Conservation (phyloP, 1,139 yeast species). For the Saccharomyces hybrid region DNA sequence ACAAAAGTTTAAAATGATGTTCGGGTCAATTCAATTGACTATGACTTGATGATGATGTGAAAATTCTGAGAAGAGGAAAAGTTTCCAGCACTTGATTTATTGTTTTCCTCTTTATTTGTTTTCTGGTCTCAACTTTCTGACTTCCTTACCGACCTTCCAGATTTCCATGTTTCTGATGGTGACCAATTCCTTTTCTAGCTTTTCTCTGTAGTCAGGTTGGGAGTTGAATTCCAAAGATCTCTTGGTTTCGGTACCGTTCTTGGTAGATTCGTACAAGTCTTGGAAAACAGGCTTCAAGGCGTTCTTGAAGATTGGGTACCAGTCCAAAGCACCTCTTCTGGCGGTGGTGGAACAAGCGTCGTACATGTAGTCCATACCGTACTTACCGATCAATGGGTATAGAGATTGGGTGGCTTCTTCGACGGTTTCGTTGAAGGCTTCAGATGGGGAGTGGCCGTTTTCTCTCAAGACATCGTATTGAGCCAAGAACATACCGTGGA, state of each 20-base stretch:
- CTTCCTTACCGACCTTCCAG: constrained; percentile 99
- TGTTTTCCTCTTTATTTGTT: constrained; percentile 53
- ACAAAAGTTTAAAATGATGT: neutral
- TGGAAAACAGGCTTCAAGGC: constrained; percentile 97
- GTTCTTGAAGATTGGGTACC: constrained; percentile 98
- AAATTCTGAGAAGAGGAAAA: constrained; percentile 2
- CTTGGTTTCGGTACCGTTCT: constrained; percentile 94
- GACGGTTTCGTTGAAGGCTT: constrained; percentile 99
- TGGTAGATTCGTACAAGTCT: constrained; percentile 90
- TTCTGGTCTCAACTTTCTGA: constrained; percentile 98
- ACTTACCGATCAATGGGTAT: constrained; percentile 96
- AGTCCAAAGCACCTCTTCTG: constrained; percentile 99
- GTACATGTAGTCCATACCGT: constrained; percentile 99
- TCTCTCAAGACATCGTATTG: constrained; percentile 99
- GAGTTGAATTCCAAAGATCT: constrained; percentile 98
- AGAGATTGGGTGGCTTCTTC: constrained; percentile 99
- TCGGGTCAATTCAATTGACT: constrained; percentile 26
- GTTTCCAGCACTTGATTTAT: constrained; percentile 8
- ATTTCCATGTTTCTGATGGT: constrained; percentile 94
- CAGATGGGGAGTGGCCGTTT: constrained; percentile 99
- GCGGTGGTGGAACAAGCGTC: constrained; percentile 99
- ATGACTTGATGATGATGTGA: constrained; percentile 3
- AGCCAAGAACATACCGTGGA: constrained; percentile 99
- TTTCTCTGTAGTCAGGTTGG: constrained; percentile 94
- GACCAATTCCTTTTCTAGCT: constrained; percentile 87